These are phyloP conservation scores for Entomortierella chlamydospora DNA, from an alignment of 192 early-diverging fungal species.

Conservation along the genomic window DNA sequence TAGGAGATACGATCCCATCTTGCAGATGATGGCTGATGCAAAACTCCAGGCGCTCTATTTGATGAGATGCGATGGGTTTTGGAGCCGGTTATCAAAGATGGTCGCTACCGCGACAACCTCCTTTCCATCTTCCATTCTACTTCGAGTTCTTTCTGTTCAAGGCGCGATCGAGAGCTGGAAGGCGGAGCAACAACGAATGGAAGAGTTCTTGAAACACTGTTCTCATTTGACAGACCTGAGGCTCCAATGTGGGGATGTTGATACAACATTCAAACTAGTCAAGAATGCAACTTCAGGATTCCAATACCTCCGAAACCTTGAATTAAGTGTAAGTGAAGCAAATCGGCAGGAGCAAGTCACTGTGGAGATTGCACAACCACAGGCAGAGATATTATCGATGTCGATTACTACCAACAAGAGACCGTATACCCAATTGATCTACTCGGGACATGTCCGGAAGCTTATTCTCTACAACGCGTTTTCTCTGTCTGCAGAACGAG, in stretches of 20 bases:
- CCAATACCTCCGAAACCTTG: background rate
- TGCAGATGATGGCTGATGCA: slow-evolving; percentile 29
- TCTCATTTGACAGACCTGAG: slow-evolving; percentile 13
- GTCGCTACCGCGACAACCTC: background rate
- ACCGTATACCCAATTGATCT: slow-evolving; percentile 17
- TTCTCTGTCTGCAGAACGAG: background rate
- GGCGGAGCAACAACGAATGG: slow-evolving; percentile 11
- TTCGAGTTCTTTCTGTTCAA: slow-evolving; percentile 19
- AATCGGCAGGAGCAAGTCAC: slow-evolving; percentile 24
- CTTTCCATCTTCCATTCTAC: slow-evolving; percentile 1
- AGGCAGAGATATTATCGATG: slow-evolving; percentile 20
- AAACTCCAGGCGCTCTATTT: slow-evolving; percentile 18
- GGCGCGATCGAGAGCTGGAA: slow-evolving; percentile 33
- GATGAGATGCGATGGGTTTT: slow-evolving; percentile 24
- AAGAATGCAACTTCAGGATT: slow-evolving; percentile 11
- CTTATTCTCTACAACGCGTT: slow-evolving; percentile 14
- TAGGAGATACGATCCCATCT: slow-evolving; percentile 25
- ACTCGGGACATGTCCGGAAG: slow-evolving; percentile 21
- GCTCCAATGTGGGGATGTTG: slow-evolving; percentile 19
- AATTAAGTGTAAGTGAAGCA: slow-evolving; percentile 8
- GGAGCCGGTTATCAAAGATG: slow-evolving; percentile 21
- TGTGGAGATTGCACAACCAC: slow-evolving; percentile 10
- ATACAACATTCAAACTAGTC: slow-evolving; percentile 21
- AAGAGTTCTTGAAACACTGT: slow-evolving; percentile 17
- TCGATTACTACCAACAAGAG: slow-evolving; percentile 19